Conservation (phyloP, 73 alveolate species). For the Paramecium pentaurelia region DNA sequence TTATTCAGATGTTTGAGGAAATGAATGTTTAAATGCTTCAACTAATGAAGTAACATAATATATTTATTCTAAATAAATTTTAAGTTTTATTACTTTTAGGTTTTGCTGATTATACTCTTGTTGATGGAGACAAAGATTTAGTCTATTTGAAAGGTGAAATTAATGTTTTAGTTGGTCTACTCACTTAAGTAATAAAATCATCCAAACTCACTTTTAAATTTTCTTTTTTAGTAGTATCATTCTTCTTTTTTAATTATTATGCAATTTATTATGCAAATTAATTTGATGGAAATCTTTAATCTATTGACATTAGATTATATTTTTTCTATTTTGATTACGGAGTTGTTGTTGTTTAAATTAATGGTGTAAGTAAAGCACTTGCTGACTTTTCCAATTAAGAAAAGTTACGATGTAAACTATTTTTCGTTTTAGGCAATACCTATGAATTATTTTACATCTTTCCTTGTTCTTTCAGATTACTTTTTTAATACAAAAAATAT, state of each 20-base stretch:
- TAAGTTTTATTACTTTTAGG: not conserved
- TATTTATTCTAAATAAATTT: not conserved
- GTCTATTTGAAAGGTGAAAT: not conserved
- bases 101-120: not conserved
- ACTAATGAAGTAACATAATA: not conserved
- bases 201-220: not conserved
- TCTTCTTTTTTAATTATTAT: not conserved
- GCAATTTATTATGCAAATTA: not conserved
- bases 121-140: not conserved
- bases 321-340: conserved; percentile 5
- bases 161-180: not conserved
- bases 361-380: not conserved
- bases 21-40: not conserved
- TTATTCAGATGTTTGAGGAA: not conserved
- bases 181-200: not conserved
- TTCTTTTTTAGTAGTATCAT: not conserved
- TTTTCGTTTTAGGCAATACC: not conserved
- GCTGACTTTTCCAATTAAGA: conserved; percentile 7
- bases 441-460: conserved; percentile 12
- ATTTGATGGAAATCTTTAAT: conserved; percentile 16
- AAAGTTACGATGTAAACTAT: not conserved
- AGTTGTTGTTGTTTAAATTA: not conserved
- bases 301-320: not conserved
- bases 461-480: not conserved
- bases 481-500: conserved; percentile 7